Percentiles rank a stretch among this genome's conserved stretches.
Evolutionary conservation across 371 early-diverging fungal genomes (phyloP).

Genomic region (Mortierella sp.): DNA sequence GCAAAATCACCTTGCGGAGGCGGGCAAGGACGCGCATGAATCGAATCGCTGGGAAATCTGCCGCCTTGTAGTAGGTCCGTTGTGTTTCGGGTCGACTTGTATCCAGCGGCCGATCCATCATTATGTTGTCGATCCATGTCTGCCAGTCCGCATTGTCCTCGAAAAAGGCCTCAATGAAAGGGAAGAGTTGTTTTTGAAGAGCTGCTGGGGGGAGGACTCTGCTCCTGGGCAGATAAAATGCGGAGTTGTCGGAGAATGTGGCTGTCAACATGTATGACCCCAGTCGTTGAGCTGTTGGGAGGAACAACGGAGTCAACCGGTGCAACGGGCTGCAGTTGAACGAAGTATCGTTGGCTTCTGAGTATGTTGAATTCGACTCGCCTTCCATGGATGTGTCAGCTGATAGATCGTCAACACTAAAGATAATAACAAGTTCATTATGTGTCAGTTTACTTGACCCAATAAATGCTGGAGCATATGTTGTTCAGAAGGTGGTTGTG

Average conservation of each 20-base stretch:
- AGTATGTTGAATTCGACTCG: neutral
- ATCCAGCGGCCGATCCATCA: neutral
- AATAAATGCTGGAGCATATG: neutral
- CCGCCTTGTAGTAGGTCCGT: neutral
- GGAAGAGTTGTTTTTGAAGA: neutral
- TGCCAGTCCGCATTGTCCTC: neutral
- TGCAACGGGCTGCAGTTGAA: neutral
- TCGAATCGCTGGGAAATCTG: neutral
- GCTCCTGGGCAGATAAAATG: neutral
- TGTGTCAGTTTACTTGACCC: neutral
- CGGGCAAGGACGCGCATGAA: neutral
- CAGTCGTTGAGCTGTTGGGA: neutral
- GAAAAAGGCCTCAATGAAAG: neutral
- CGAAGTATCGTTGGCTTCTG: neutral
- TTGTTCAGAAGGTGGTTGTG: neutral
- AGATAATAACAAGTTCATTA: neutral
- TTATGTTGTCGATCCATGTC: neutral
- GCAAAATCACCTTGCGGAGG: neutral
- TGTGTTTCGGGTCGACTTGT: neutral
- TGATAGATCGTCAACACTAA: neutral
- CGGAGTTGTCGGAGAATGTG: neutral
- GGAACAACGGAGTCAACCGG: neutral
- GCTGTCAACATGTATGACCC: neutral
- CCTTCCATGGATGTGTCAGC: neutral
- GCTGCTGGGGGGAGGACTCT: neutral